Evolutionary conservation across 768 basidiomycete genomes (phyloP).

Genomic region (Exidia glandulosa): DNA sequence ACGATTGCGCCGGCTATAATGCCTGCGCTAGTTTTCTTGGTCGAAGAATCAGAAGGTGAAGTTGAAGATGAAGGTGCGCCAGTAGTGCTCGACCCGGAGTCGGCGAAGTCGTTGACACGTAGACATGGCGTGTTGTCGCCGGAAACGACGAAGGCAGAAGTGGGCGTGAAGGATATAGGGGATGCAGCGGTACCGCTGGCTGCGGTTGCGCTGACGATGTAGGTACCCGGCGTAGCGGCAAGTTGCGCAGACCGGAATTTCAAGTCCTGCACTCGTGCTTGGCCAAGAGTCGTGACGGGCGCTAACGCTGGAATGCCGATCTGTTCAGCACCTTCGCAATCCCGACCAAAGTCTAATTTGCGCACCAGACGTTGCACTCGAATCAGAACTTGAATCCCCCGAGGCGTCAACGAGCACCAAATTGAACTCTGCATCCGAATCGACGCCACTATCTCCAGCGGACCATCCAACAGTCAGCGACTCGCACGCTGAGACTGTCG

Average conservation of each 20-base stretch:
- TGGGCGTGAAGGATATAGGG: not conserved
- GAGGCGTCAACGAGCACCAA: not conserved
- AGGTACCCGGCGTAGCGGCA: not conserved
- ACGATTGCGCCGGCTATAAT: not conserved
- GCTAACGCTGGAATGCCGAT: not conserved
- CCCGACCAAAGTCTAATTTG: not conserved
- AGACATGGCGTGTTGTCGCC: not conserved
- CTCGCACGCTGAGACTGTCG: not conserved
- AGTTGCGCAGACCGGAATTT: not conserved
- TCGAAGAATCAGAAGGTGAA: not conserved
- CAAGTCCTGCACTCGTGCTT: not conserved
- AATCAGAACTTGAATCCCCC: not conserved
- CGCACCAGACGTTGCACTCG: not conserved
- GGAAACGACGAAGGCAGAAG: not conserved
- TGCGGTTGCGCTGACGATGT: not conserved
- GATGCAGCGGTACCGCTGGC: not conserved
- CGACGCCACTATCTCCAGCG: not conserved
- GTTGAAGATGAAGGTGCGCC: not conserved
- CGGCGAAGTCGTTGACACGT: not conserved
- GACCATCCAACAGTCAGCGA: not conserved
- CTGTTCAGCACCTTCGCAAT: not conserved
- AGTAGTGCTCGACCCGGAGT: not conserved
- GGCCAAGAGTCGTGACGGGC: not conserved
- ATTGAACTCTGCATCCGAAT: not conserved
- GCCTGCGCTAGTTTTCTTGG: not conserved